These are phyloP conservation scores for Lentinula aciculospora DNA, from an alignment of 768 basidiomycete genomes.

Conservation along the genomic window DNA sequence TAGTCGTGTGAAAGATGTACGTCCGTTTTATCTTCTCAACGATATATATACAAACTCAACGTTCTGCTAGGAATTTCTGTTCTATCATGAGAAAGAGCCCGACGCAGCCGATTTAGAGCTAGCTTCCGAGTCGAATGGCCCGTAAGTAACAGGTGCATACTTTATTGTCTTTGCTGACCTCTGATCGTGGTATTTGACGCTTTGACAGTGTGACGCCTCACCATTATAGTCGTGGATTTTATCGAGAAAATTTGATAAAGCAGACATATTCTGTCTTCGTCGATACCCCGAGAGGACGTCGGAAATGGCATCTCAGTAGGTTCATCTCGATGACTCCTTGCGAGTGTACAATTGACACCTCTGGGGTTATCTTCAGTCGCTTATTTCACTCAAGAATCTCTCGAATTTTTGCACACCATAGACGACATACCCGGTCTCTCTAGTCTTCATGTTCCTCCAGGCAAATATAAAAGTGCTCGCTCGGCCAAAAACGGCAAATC, in stretches of 20 bases:
- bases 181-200: neutral
- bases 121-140: conserved; percentile 44
- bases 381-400: conserved; percentile 65
- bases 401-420: conserved; percentile 51
- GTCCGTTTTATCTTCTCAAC: conserved; percentile 18
- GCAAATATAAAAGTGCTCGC: conserved; percentile 63
- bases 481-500: conserved; percentile 30
- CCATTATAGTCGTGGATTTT: conserved; percentile 21
- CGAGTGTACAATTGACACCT: conserved; percentile 8
- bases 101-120: conserved; percentile 41
- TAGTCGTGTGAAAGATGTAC: conserved; percentile 70
- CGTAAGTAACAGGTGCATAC: conserved; percentile 27
- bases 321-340: conserved; percentile 7
- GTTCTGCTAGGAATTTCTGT: conserved; percentile 59
- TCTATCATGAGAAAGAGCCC: conserved; percentile 63
- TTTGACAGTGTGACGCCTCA: conserved; percentile 9
- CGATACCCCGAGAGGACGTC: conserved; percentile 55
- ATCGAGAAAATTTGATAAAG: conserved; percentile 54
- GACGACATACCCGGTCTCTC: conserved; percentile 54
- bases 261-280: conserved; percentile 80
- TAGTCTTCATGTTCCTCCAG: conserved; percentile 47
- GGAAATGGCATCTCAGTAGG: conserved; percentile 82
- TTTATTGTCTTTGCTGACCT: neutral
- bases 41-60: neutral
- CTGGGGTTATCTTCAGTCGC: conserved; percentile 43